Evolutionary conservation across 73 alveolate genomes (phyloP), one percentile per base, ranked within the genome.

Genomic region (Paramecium sexaurelia): DNA sequence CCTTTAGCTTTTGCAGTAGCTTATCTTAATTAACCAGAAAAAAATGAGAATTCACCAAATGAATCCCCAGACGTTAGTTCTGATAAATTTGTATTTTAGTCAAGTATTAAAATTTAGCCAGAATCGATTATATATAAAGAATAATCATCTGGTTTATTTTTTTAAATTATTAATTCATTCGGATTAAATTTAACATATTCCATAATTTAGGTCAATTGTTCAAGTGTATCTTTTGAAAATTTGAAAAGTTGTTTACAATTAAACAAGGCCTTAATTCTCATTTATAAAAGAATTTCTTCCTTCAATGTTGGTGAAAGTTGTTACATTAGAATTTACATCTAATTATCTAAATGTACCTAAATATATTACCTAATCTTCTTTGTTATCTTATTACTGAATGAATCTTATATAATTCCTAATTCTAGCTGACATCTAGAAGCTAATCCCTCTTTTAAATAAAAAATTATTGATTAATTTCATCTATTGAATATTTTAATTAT

Each of bases 1-100:
- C 85, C 85, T 6, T 17, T 35, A 32, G 85, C 36, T 17, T 69
- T 69, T 11, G 56, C 85, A 17, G 85, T 32, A 5, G 85, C 85
- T 10, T 27, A 26, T 32, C 85, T 69, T 33, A 9, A 33, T 27
- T 69, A 15, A 9, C 55, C 40, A 6, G 56, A 32, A 69, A 69
- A 69, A 13, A 69, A 69, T 26, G 55, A 26, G 10, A 15, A 69
- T 33, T 69, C 85, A 6, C 85, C 85, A 69, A 69, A 69, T 29
- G 85, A 32, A 29, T 69, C 56, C 13, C 55, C 40, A 26, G 55
- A 6, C 8, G 24, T 3, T 29, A 69, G 5, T 26, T 20, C 3
- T 0, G 78, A 15, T 24, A 57, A 57, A 0, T 7, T 2, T 9
- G 35, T 57, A 57, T 57, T 57, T 57, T 57, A 69, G 32, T 26